Conservation (phyloP, 257 asterid species). For the Sherardia arvensis region DNA sequence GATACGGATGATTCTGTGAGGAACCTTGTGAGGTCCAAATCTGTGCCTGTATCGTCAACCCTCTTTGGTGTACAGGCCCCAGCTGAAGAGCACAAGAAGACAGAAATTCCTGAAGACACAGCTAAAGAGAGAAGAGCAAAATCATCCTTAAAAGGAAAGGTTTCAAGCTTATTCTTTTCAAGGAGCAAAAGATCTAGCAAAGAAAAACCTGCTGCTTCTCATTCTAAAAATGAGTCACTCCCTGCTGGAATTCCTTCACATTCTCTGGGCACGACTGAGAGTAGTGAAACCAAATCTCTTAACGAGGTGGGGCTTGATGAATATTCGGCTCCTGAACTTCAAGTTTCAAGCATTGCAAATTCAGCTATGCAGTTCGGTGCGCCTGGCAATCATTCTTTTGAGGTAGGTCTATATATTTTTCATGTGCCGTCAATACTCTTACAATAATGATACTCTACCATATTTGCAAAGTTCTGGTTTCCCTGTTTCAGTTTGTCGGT, state of each 20-base stretch:
- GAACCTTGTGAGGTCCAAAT: constrained; percentile 73
- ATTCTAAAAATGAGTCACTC: constrained; percentile 26
- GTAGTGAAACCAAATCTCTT: constrained; percentile 21
- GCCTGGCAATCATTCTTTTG: constrained; percentile 27
- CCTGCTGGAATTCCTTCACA: constrained; percentile 12
- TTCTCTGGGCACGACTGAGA: constrained; percentile 19
- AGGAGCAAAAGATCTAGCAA: constrained; percentile 53
- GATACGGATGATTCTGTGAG: constrained; percentile 35
- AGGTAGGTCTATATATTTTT: constrained; percentile 34
- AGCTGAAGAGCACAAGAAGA: constrained; percentile 26
- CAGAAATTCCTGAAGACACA: constrained; percentile 35
- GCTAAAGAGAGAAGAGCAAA: constrained; percentile 43
- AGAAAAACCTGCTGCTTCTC: constrained; percentile 30
- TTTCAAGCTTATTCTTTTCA: constrained; percentile 72
- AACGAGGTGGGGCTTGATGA: constrained; percentile 8
- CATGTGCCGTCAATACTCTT: background rate
- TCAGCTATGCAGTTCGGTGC: constrained; percentile 23
- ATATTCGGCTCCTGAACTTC: constrained; percentile 24
- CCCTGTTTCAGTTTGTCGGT: background rate
- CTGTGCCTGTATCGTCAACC: constrained; percentile 69
- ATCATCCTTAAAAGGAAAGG: constrained; percentile 68
- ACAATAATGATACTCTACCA: background rate
- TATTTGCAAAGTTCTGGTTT: background rate
- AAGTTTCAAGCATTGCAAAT: constrained; percentile 24
- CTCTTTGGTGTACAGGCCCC: constrained; percentile 33